These are phyloP conservation scores for Pholiota molesta DNA, from an alignment of 768 basidiomycete species.

Conservation along the genomic window DNA sequence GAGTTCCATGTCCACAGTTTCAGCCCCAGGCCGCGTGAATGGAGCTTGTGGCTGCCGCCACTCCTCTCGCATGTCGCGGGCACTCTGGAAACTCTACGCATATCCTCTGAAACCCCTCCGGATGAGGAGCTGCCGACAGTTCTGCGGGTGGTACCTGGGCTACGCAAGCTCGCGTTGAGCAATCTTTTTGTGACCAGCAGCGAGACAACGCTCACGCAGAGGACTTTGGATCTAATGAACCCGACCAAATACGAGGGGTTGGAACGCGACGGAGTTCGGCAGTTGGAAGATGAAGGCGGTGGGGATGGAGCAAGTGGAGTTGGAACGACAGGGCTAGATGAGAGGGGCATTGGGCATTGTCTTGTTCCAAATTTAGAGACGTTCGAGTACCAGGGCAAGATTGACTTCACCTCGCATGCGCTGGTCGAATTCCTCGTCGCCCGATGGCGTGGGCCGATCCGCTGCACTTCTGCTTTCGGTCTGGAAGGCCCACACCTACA, in stretches of 20 bases:
- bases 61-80: constrained; percentile 18
- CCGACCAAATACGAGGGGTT: neutral
- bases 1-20: no score
- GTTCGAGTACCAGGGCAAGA: constrained; percentile 20
- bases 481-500: no score
- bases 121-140: constrained; percentile 18
- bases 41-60: constrained; percentile 9
- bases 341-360: neutral
- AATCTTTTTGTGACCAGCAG: constrained; percentile 13
- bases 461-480: no score
- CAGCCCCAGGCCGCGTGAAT: constrained; percentile 15
- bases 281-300: neutral
- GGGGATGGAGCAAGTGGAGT: no score
- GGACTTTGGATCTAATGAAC: constrained; percentile 16
- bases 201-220: constrained; percentile 16
- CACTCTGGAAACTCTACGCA: constrained; percentile 9
- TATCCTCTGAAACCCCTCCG: constrained; percentile 18
- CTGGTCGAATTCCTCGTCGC: constrained; percentile 16
- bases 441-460: constrained; percentile 12
- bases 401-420: constrained; percentile 12
- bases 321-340: neutral
- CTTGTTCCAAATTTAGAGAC: constrained; percentile 9
- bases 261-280: neutral
- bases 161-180: constrained; percentile 17
- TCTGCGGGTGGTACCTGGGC: constrained; percentile 13